Base-by-base conservation (phyloP, 1,139 yeast genomes). In the Yamadazyma sp. region DNA sequence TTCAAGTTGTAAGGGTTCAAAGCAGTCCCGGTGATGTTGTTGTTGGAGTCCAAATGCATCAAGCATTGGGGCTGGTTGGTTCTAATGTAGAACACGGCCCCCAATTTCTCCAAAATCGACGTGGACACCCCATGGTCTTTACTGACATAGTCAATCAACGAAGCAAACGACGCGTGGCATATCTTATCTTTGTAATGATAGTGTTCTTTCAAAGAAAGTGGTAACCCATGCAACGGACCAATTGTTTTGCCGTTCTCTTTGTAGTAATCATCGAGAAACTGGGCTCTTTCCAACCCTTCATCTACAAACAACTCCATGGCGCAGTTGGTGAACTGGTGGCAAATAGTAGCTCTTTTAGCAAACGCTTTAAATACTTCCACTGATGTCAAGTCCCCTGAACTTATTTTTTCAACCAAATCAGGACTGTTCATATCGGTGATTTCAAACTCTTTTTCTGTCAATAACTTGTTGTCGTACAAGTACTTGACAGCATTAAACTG, bases 191-290 rank as follows among this genome's bases (percentile, higher is more conserved):
- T 70, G 52, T 69, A 78, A 44, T 74, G 70, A 61, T 80, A 75
- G 50, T 83, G 90, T 56, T 59, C 64, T 50, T 77, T 77, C 41
- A 66, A 50, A 1, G 68, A 62, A 11, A 66, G 53, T 8, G 77
- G 72, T 28, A 67, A 46, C 0, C 72, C 72, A 52, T 85, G 94
- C 42, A 85, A 66, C 3, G 89, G 88, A 29, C 94, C 94, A 39
- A 80, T 60, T 0, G 83, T 63, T 50, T 78, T 74, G 15, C 90
- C 89, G 37, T 70, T 60, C 37, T 69, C 61, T 31, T 63, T 64
- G 37, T 67, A 66, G 49, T 77, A 70, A 8, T 55, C 54, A 39
- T 65, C 71, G 45, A 64, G 57, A 28, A 35, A 55, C 43, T 62
- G 42, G 5, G 70, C 70, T 42, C 67, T 54, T 40, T 61, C 49